These are phyloP conservation scores for Sophora flavescens DNA, from an alignment of 306 rosid species.

Conservation along the genomic window DNA sequence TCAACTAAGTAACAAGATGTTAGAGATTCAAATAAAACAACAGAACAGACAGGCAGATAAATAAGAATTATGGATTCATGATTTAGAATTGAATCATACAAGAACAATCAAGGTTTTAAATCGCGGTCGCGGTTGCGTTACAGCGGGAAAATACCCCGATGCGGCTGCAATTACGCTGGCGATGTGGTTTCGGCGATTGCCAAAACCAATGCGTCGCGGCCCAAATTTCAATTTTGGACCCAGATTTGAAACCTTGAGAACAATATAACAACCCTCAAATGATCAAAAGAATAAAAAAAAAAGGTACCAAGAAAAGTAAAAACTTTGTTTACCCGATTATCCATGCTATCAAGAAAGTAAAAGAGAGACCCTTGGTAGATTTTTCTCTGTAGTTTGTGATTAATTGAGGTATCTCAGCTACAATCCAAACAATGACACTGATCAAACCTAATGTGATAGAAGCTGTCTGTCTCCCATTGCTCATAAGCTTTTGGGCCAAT, in stretches of 20 bases:
- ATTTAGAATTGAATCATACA: not conserved
- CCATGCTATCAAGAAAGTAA: constrained; percentile 77
- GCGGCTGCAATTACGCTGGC: no score
- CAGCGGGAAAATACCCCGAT: no score
- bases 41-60: not conserved
- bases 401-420: constrained; percentile 83
- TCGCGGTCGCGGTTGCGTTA: no score
- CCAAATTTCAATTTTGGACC: no score
- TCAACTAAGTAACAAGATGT: not conserved
- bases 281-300: not conserved
- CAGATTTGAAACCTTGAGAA: no score
- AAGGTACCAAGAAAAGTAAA: not conserved
- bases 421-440: constrained; percentile 67
- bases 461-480: constrained; percentile 47
- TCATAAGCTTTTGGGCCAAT: constrained; percentile 51
- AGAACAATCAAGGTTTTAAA: no score
- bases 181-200: no score
- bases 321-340: constrained; percentile 60
- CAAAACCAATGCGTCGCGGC: no score
- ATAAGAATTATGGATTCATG: not conserved
- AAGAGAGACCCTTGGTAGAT: constrained; percentile 71
- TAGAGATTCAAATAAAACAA: constrained; percentile 28
- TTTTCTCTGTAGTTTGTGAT: constrained; percentile 66
- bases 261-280: not conserved
- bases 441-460: constrained; percentile 63